Conservation (phyloP, 202 grass and related monocot genomes). For the Carex arenaria region DNA sequence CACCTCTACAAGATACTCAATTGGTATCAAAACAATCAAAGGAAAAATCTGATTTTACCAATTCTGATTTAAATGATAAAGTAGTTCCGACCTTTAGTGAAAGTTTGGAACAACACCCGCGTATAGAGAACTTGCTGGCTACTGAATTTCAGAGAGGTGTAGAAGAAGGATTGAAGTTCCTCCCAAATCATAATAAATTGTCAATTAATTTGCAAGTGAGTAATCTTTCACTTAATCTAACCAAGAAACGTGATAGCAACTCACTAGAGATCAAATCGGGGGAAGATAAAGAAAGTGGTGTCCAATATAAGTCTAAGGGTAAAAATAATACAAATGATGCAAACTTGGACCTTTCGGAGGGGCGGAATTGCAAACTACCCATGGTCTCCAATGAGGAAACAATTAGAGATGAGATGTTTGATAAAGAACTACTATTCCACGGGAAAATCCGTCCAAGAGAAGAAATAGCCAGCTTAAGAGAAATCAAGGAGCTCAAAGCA, state of each 20-base stretch:
- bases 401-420: conserved; percentile 39
- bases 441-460: neutral
- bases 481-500: neutral
- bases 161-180: no score
- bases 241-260: no score
- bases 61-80: neutral
- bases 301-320: neutral
- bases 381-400: conserved; percentile 24
- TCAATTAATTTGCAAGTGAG: no score
- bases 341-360: neutral
- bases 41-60: neutral
- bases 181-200: no score
- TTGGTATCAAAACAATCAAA: conserved; percentile 31
- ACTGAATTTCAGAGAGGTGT: no score
- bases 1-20: conserved; percentile 19
- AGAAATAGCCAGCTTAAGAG: neutral
- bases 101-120: neutral
- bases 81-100: neutral
- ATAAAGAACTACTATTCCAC: neutral
- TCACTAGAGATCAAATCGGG: no score
- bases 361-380: conserved; percentile 12
- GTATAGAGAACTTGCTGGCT: no score
- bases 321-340: neutral
- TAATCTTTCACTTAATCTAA: no score
- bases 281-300: neutral